A percentile compares a stretch with the other conserved stretches of the same genome.
Evolutionary conservation across 768 basidiomycete genomes (phyloP).

Genomic region (Lactarius deliciosus): DNA sequence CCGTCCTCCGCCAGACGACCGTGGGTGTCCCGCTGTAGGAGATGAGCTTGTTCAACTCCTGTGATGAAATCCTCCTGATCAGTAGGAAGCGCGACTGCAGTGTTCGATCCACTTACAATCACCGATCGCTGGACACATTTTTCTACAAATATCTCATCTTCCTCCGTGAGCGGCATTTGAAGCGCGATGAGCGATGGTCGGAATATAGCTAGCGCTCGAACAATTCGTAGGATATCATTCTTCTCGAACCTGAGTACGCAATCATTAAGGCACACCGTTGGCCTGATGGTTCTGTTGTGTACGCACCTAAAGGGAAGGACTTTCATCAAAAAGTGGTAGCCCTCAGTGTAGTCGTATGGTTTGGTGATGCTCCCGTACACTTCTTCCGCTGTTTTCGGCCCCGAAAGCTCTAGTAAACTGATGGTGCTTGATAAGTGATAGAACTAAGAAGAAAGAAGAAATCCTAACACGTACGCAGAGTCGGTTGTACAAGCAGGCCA

Average conservation of each 20-base stretch:
- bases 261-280: not conserved
- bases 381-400: conserved; percentile 38
- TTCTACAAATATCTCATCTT: conserved; percentile 96
- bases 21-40: conserved; percentile 97
- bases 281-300: not conserved
- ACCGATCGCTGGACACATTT: conserved; percentile 93
- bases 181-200: conserved; percentile 96
- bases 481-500: conserved; percentile 26
- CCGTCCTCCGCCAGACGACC: conserved; percentile 96
- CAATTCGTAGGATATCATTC: conserved; percentile 91
- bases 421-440: conserved; percentile 20
- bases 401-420: conserved; percentile 25
- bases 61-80: conserved; percentile 9
- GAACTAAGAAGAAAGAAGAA: not conserved
- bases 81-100: conserved; percentile 18
- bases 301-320: conserved; percentile 81
- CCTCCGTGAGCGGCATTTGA: conserved; percentile 95
- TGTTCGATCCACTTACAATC: conserved; percentile 52
- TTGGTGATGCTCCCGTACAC: conserved; percentile 63
- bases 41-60: conserved; percentile 97
- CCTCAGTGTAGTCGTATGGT: conserved; percentile 94
- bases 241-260: conserved; percentile 75
- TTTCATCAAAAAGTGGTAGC: conserved; percentile 96
- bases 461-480: conserved; percentile 24
- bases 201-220: conserved; percentile 91